Base-by-base conservation (phyloP, 2,329 filamentous ascomycete genomes). In the Alternaria sp. region DNA sequence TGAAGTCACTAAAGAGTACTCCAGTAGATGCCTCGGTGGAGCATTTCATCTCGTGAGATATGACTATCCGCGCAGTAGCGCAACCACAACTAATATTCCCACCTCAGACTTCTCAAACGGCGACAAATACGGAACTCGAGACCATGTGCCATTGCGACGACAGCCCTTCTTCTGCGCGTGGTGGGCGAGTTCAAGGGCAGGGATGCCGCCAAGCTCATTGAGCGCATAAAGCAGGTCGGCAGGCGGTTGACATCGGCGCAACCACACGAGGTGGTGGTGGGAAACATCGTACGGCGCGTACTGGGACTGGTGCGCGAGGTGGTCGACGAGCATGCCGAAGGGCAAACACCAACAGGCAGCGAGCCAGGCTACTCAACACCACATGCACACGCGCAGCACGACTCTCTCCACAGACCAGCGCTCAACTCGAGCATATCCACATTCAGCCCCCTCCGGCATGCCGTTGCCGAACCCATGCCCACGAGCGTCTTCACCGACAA, bases 261-360 rank as follows among this genome's bases (percentile, higher is more conserved):
- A 73, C 95, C 95, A 15, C 88, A 91, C 64, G 96, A 98, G 82
- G 90, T 97, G 71, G 93, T 93, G 6, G 93, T 97, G 47, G 95
- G 93, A 56, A 99, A 99, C 76, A 94, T 99, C 70, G 93, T 97
- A 50, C 89, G 94, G 64, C 90, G 96, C 66, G 92, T 98, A 3
- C 84, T 99, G 40, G 92, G 93, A 46, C 86, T 99, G 67, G 96
- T 99, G 68, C 89, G 96, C 55, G 94, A 97, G 75, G 94, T 98
- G 75, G 91, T 92, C 43, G 90, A 92, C 71, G 93, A 96, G 73
- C 91, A 93, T 70, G 85, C 90, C 61, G 92, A 92, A 63, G 89
- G 82, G 52, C 87, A 86, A 44, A 83, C 90, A 61, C 81, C 81
- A 53, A 79, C 81, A 71, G 77, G 85, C 36, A 90, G 87, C 77